Evolutionary conservation across 2,329 filamentous ascomycete genomes (phyloP), one percentile per base, ranked within the genome.

Genomic region (Colletotrichum orbiculare): DNA sequence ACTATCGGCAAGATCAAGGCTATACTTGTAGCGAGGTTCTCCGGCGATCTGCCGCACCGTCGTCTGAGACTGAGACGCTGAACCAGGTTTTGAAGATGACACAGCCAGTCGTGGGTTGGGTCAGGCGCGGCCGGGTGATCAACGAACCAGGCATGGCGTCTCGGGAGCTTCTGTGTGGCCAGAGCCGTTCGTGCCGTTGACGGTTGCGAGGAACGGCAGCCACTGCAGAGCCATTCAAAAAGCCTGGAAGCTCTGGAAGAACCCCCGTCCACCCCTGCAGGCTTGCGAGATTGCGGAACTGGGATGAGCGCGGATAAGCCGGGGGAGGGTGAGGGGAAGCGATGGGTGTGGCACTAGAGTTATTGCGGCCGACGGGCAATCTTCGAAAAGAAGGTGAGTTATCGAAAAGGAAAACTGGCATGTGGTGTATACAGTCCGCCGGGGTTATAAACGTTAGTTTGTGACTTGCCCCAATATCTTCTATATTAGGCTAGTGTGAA

Each of bases 371-470:
- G 41, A 52, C 41, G 35, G 38, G 50, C 57, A 48, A 61, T 47
- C 57, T 38, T 41, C 3, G 13, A 46, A 11, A 13, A n/a, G 11
- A 53, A 46, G 33, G 35, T 10, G 50, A 60, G 60, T 60, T 64
- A 59, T 64, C 60, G 60, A 66, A 41, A 54, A 66, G 11, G 25
- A 66, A 54, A 37, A 66, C 47, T 53, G 58, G 62, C 62, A 65
- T 62, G 58, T 57, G 43, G 50, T 12, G 25, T 25, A 25, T 5
- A 5, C n/a, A n/a, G n/a, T n/a, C n/a, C n/a, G n/a, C n/a, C n/a
- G n/a, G n/a, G n/a, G n/a, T n/a, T n/a, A n/a, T n/a, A n/a, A n/a
- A n/a, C n/a, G n/a, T n/a, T n/a, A n/a, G n/a, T n/a, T n/a, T n/a
- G n/a, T n/a, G n/a, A n/a, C n/a, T n/a, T n/a, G n/a, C n/a, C n/a